Conservation (phyloP, 176 grass and related monocot species). For the Aechmea fasciata region DNA sequence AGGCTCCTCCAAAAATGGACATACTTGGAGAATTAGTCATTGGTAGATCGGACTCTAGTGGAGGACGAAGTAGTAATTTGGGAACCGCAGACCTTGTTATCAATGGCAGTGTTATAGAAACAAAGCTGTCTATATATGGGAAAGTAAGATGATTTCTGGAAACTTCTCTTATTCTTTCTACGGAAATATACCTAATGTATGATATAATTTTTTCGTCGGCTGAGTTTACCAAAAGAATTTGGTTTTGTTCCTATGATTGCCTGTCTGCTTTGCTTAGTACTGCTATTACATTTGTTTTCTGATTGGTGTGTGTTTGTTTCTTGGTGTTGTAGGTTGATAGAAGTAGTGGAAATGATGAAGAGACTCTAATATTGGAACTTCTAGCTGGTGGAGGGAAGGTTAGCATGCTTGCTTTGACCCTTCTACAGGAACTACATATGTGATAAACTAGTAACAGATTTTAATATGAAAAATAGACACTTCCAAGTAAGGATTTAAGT, state of each 20-base stretch:
- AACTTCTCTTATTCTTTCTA: not conserved
- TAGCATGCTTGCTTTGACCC: constrained; percentile 17
- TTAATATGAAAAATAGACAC: no score
- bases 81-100: constrained; percentile 82
- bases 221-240: not conserved
- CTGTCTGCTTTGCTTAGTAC: not conserved
- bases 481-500: no score
- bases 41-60: constrained; percentile 39
- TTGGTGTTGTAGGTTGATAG: constrained; percentile 63
- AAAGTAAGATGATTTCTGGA: constrained; percentile 42
- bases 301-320: constrained; percentile 9
- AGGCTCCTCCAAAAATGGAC: constrained; percentile 68
- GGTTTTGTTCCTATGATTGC: not conserved
- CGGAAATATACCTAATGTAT: not conserved
- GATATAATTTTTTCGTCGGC: not conserved
- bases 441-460: not conserved
- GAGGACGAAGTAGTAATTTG: constrained; percentile 50
- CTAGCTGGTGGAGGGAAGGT: constrained; percentile 88
- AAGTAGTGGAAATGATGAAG: constrained; percentile 42
- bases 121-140: constrained; percentile 74
- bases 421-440: not conserved
- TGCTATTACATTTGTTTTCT: constrained; percentile 10
- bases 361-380: constrained; percentile 67
- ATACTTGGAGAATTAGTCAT: constrained; percentile 59
- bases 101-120: constrained; percentile 84